Evolutionary conservation across 2,329 filamentous ascomycete species (phyloP).

Genomic region (Catunica adiposa): DNA sequence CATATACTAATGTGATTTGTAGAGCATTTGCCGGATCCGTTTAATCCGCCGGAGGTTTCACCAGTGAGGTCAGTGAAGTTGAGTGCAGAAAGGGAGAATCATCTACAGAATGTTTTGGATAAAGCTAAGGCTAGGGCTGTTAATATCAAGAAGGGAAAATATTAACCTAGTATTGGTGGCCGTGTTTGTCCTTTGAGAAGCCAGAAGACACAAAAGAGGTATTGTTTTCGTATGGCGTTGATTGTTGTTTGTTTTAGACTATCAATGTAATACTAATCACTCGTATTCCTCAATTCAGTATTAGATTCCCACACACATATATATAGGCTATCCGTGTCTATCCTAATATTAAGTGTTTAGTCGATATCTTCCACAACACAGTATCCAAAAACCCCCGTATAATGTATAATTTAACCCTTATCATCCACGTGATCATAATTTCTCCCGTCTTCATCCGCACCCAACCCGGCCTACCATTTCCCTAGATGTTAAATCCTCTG

Average conservation of each 20-base stretch:
- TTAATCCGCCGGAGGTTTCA: slow-evolving; percentile 7
- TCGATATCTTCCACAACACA: too few species aligned
- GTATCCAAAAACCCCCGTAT: neutral
- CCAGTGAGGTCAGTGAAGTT: slow-evolving; percentile 7
- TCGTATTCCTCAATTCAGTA: too few species aligned
- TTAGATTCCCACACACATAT: too few species aligned
- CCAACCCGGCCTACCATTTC: too few species aligned
- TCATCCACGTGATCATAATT: neutral
- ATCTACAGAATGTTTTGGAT: neutral
- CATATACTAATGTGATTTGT: neutral
- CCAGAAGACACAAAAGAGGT: too few species aligned
- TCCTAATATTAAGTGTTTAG: too few species aligned
- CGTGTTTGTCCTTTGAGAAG: too few species aligned
- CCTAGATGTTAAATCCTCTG: neutral
- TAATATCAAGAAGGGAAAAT: neutral
- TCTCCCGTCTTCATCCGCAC: slow-evolving; percentile 12
- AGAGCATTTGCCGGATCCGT: slow-evolving; percentile 12
- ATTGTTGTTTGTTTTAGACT: too few species aligned
- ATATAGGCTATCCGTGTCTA: too few species aligned
- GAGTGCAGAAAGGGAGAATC: slow-evolving; percentile 4
- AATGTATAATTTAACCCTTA: neutral
- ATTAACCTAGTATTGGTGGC: neutral
- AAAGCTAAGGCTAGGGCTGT: slow-evolving; percentile 3
- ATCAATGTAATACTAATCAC: too few species aligned
- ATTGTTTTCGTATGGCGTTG: too few species aligned